These are phyloP conservation scores for Saccharomycopsis hybrid DNA, from an alignment of 1,139 yeast genomes.

Conservation along the genomic window DNA sequence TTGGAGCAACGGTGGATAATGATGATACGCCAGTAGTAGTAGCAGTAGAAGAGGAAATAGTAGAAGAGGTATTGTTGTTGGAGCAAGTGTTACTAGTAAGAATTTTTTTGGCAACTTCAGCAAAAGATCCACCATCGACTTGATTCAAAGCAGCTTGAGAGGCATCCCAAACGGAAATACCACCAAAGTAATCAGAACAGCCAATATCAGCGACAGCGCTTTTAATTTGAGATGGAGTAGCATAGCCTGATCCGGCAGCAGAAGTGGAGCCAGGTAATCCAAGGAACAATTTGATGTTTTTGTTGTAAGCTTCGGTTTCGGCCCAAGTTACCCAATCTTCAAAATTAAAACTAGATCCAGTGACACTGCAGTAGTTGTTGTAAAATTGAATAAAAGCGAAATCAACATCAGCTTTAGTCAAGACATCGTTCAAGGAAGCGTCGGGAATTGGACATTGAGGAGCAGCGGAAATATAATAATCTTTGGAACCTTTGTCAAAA, in stretches of 20 bases:
- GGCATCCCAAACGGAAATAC: conserved; percentile 90
- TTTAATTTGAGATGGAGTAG: conserved; percentile 38
- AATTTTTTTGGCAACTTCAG: conserved; percentile 29
- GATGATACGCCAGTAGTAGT: conserved; percentile 19
- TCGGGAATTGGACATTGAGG: conserved; percentile 96
- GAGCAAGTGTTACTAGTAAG: conserved; percentile 23
- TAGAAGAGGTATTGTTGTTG: conserved; percentile 21
- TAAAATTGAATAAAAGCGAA: conserved; percentile 90
- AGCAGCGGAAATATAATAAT: conserved; percentile 82
- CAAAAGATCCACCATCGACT: conserved; percentile 24
- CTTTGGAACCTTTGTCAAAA: conserved; percentile 50
- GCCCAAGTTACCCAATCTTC: conserved; percentile 79
- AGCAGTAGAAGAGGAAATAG: conserved; percentile 25
- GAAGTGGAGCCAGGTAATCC: conserved; percentile 68
- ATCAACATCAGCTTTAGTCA: conserved; percentile 61
- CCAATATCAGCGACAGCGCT: conserved; percentile 35
- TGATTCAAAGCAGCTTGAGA: conserved; percentile 61
- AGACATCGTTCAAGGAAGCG: conserved; percentile 66
- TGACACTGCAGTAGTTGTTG: conserved; percentile 76
- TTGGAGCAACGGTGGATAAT: conserved; percentile 10
- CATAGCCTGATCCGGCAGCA: conserved; percentile 70
- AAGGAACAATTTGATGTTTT: conserved; percentile 53
- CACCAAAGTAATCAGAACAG: conserved; percentile 56
- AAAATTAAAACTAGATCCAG: conserved; percentile 66
- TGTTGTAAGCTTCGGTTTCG: conserved; percentile 54